Conservation (phyloP, 2,329 filamentous ascomycete genomes). For the Sarocladium kiliense region DNA sequence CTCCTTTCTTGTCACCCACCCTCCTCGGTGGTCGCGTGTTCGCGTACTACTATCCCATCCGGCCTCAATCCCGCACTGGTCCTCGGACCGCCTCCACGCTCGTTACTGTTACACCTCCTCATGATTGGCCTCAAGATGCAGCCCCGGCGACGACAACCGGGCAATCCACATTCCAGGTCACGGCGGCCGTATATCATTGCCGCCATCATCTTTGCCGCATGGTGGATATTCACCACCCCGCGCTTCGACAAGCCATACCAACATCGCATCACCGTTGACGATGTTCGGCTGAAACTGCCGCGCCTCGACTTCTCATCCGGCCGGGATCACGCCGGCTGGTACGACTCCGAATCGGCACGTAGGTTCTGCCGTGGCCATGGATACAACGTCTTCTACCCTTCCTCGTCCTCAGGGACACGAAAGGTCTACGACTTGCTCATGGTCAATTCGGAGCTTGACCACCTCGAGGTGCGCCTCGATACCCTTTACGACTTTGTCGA, state of each 20-base stretch:
- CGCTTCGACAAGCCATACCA: slow-evolving; percentile 9
- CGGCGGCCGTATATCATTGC: slow-evolving; percentile 6
- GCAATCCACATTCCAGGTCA: neutral
- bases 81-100: slow-evolving; percentile 6
- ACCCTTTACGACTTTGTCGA: slow-evolving; percentile 54
- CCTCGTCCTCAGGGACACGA: slow-evolving; percentile 10
- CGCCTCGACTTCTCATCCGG: slow-evolving; percentile 19
- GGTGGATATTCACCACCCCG: slow-evolving; percentile 2
- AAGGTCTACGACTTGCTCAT: slow-evolving; percentile 47
- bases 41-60: neutral
- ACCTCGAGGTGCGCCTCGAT: slow-evolving; percentile 59
- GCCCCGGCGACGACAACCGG: slow-evolving; percentile 6
- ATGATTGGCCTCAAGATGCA: slow-evolving; percentile 8
- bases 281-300: slow-evolving; percentile 19
- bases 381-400: slow-evolving; percentile 9
- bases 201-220: neutral
- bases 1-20: neutral
- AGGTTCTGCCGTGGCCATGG: slow-evolving; percentile 19
- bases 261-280: slow-evolving; percentile 17
- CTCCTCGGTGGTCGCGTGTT: neutral
- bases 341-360: slow-evolving; percentile 22
- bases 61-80: neutral
- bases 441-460: slow-evolving; percentile 59
- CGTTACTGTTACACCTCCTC: slow-evolving; percentile 9
- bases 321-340: slow-evolving; percentile 19